Evolutionary conservation across 306 rosid species (phyloP).

Genomic region (Cicer arietinum): DNA sequence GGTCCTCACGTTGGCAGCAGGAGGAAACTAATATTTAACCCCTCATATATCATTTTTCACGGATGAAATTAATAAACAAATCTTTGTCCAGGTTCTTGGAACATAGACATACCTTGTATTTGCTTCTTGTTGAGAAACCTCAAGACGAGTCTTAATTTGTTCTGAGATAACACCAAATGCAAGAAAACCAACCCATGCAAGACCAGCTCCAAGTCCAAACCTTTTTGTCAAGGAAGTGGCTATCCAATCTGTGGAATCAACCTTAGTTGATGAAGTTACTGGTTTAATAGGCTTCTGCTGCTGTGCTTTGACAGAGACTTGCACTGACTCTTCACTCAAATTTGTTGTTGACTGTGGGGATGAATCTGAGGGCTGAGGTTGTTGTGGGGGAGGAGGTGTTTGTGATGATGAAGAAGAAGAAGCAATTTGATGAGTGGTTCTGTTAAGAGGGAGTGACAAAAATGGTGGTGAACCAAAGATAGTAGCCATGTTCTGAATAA

Average conservation of each 20-base stretch:
- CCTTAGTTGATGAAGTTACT: conserved; percentile 47
- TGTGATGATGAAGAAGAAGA: conserved; percentile 56
- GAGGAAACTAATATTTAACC: neutral
- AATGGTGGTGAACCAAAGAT: conserved; percentile 70
- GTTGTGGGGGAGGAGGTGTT: conserved; percentile 54
- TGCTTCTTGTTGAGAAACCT: conserved; percentile 85
- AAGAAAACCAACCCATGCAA: conserved; percentile 90
- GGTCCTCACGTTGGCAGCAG: no score
- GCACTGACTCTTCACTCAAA: conserved; percentile 55
- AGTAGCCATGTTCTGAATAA: conserved; percentile 68
- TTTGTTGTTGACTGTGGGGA: conserved; percentile 50
- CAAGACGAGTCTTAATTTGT: conserved; percentile 92
- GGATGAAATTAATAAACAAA: no score
- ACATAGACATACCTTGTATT: conserved; percentile 66
- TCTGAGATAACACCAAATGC: conserved; percentile 89
- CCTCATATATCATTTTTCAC: neutral
- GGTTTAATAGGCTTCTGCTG: conserved; percentile 55
- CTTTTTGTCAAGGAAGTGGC: conserved; percentile 83
- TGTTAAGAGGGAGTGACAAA: conserved; percentile 68
- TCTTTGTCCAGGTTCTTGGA: no score
- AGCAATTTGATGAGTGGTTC: conserved; percentile 59
- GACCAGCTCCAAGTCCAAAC: conserved; percentile 95
- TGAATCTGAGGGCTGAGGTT: conserved; percentile 53
- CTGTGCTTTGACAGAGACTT: conserved; percentile 47
- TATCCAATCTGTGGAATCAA: conserved; percentile 89